These are phyloP conservation scores for Hypoxylon lienhwacheense DNA, from an alignment of 495 filamentous ascomycete species.

Conservation along the genomic window DNA sequence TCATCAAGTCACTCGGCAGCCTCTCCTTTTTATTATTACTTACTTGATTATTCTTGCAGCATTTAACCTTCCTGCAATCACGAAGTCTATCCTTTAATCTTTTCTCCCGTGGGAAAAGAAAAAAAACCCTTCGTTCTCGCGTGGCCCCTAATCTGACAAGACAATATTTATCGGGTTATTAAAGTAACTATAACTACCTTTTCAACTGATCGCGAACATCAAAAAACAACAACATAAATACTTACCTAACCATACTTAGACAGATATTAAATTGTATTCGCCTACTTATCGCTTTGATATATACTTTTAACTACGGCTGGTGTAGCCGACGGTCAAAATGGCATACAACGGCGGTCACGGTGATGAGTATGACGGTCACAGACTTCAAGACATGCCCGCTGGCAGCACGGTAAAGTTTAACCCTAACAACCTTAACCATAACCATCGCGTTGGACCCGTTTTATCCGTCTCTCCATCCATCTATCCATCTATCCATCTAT, in stretches of 20 bases:
- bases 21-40: slow-evolving; percentile 20
- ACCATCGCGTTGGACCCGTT: slow-evolving; percentile 8
- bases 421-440: slow-evolving; percentile 28
- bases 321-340: slow-evolving; percentile 43
- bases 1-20: slow-evolving; percentile 34
- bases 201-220: too few relatives aligned
- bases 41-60: slow-evolving; percentile 22
- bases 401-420: slow-evolving; percentile 58
- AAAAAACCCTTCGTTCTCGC: slow-evolving; percentile 26
- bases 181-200: too few relatives aligned
- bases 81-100: slow-evolving; percentile 20
- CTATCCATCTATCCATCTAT: neutral
- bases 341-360: slow-evolving; percentile 50
- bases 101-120: slow-evolving; percentile 28
- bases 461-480: too few relatives aligned
- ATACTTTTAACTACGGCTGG: slow-evolving; percentile 17
- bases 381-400: slow-evolving; percentile 67
- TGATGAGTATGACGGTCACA: slow-evolving; percentile 62
- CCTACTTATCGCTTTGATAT: slow-evolving; percentile 1
- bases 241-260: too few relatives aligned
- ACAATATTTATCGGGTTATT: slow-evolving; percentile 1
- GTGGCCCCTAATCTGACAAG: slow-evolving; percentile 30
- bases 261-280: too few relatives aligned
- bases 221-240: too few relatives aligned
- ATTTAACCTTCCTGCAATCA: slow-evolving; percentile 25